phyloP scores from a whole-genome alignment of 2,329 filamentous ascomycete species.

The Madurella fahalii region DNA sequence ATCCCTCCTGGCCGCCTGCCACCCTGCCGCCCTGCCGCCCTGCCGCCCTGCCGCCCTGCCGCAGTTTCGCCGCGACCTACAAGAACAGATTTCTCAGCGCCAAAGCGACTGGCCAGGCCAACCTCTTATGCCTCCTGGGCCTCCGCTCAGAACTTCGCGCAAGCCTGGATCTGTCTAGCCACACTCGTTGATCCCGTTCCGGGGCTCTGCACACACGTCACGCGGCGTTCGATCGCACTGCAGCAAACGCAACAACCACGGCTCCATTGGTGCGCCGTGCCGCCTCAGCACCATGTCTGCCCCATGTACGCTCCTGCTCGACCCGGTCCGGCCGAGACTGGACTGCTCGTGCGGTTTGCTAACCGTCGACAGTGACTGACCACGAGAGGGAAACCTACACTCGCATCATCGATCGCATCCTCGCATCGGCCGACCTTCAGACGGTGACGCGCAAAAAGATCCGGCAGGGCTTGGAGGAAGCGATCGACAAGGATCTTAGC shows the following conservation, averaged over 20 bases:
- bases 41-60: no score
- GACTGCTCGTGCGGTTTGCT: conserved; percentile 5
- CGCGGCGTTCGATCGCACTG: conserved; percentile 6
- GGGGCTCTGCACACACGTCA: conserved; percentile 6
- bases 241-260: conserved; percentile 6
- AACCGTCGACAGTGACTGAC: conserved; percentile 39
- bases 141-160: background rate
- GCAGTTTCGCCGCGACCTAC: no score
- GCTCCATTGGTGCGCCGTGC: conserved; percentile 21
- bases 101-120: background rate
- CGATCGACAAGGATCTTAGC: conserved; percentile 54
- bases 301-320: conserved; percentile 17
- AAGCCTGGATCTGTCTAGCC: background rate
- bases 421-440: conserved; percentile 54
- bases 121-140: background rate
- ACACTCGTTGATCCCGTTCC: background rate
- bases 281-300: conserved; percentile 22
- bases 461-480: conserved; percentile 51
- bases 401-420: conserved; percentile 56
- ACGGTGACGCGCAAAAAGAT: conserved; percentile 63
- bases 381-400: conserved; percentile 52
- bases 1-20: conserved; percentile 4
- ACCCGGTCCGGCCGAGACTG: background rate
- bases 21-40: no score
- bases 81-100: no score